phyloP scores from a whole-genome alignment of 495 filamentous ascomycete genomes.

The Neurospora tetraspora region DNA sequence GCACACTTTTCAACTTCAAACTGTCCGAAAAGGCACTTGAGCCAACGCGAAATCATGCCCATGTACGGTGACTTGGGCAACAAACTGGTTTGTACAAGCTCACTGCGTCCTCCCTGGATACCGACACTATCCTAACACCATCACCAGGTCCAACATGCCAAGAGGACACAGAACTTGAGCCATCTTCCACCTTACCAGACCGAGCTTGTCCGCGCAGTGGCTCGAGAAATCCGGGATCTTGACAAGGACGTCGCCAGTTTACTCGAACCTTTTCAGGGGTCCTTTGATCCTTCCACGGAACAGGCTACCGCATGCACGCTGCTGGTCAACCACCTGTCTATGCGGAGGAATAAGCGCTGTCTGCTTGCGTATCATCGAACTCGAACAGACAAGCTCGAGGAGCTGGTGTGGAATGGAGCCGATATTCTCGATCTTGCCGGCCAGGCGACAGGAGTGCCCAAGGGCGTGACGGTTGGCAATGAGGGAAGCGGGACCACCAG shows the following conservation, averaged over 20 bases:
- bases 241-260: constrained; percentile 79
- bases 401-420: constrained; percentile 83
- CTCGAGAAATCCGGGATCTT: constrained; percentile 87
- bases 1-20: background rate
- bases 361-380: constrained; percentile 90
- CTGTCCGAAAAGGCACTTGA: constrained; percentile 48
- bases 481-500: constrained; percentile 37
- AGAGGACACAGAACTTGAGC: constrained; percentile 79
- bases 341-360: constrained; percentile 94
- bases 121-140: constrained; percentile 9
- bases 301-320: constrained; percentile 78
- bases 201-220: constrained; percentile 78
- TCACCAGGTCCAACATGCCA: constrained; percentile 87
- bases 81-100: constrained; percentile 53
- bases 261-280: constrained; percentile 69
- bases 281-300: constrained; percentile 77
- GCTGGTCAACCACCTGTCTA: constrained; percentile 86
- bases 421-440: constrained; percentile 54
- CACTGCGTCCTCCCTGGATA: background rate
- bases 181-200: constrained; percentile 90
- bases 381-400: constrained; percentile 82
- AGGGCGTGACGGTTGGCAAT: constrained; percentile 24
- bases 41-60: constrained; percentile 64
- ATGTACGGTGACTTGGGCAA: constrained; percentile 93
- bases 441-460: constrained; percentile 24